Conservation (phyloP, 331 rosid species). For the Dryas integrifolia region DNA sequence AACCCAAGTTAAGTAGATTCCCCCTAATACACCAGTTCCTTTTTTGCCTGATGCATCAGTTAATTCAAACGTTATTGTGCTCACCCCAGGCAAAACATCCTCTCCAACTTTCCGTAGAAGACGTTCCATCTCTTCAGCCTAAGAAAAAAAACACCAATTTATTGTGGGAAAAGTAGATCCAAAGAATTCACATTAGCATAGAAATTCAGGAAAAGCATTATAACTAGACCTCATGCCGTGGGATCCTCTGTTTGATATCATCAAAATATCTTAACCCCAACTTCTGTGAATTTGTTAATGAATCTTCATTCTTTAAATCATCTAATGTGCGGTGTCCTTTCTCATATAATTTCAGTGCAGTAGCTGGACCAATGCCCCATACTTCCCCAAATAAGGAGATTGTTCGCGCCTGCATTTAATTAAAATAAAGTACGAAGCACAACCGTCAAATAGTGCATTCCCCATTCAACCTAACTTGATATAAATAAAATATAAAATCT, state of each 20-base stretch:
- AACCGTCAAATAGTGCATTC: not conserved
- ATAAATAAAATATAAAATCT: not conserved
- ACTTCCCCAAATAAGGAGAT: slow-evolving; percentile 88
- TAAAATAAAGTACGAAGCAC: not conserved
- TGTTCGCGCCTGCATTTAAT: slow-evolving; percentile 59
- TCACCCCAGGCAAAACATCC: slow-evolving; percentile 78
- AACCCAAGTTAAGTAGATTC: not conserved
- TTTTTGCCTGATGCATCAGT: not conserved
- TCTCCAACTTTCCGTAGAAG: slow-evolving; percentile 69
- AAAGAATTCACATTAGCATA: slow-evolving; percentile 1
- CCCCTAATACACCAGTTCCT: not conserved
- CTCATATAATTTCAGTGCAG: slow-evolving; percentile 83
- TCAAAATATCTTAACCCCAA: slow-evolving; percentile 85
- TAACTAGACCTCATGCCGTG: slow-evolving; percentile 67
- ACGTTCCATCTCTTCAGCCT: slow-evolving; percentile 84
- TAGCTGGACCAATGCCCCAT: slow-evolving; percentile 97
- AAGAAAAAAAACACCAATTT: slow-evolving; percentile 17
- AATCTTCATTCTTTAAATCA: slow-evolving; percentile 64
- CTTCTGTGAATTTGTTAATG: slow-evolving; percentile 73
- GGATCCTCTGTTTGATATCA: slow-evolving; percentile 78
- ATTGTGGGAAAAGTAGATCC: not conserved
- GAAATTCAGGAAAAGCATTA: slow-evolving; percentile 14
- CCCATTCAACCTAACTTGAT: not conserved
- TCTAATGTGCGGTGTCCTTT: slow-evolving; percentile 79
- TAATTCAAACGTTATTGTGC: slow-evolving; percentile 17